Base-by-base conservation (phyloP, 2,329 filamentous ascomycete genomes). In the Ceratocystis variospora region DNA sequence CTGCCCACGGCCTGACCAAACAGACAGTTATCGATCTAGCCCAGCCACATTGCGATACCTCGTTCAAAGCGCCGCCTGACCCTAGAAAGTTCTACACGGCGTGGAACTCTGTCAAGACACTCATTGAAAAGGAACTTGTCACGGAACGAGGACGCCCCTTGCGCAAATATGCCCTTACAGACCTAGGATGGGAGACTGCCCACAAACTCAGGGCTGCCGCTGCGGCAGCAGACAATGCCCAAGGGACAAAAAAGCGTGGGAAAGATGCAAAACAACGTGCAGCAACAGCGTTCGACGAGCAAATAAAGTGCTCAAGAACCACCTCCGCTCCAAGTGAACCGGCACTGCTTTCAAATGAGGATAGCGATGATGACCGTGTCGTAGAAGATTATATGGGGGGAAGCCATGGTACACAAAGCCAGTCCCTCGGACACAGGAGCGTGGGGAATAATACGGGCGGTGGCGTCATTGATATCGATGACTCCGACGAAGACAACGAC, bases 91-190 rank as follows among this genome's bases (percentile, higher is more conserved):
- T 83, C 71, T 89, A 89, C 71, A 93, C 89, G 0, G 89, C 89
- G 0, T 94, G 89, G 89, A 87, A 83, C 71, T 90, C 88, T 1
- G 91, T 93, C 81, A 89, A 89, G 72, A 90, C 87, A 0, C 76
- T 94, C 41, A 70, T 86, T 4, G 79, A 84, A 65, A 90, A 92
- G 72, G 87, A 90, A 67, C 76, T 92, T 2, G 87, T 92, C 0
- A 86, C 85, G 66, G 86, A 88, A 70, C 84, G 83, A 64, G 87
- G 88, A 0, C 80, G 87, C 17, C 88, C 88, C 0, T 74, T 84
- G 19, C 82, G 84, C 68, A 83, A 81, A 69, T 94, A 91, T 72
- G 79, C 80, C 1, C 76, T 94, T 45, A 90, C 88, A 0, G 88
- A 92, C 41, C 87, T 89, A 68, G 89, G 89, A 2, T 89, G 87